A percentile compares a stretch with the other conserved stretches of the same genome.
These are phyloP conservation scores for Cucumis melo DNA, from an alignment of 306 rosid genomes.

Conservation along the genomic window DNA sequence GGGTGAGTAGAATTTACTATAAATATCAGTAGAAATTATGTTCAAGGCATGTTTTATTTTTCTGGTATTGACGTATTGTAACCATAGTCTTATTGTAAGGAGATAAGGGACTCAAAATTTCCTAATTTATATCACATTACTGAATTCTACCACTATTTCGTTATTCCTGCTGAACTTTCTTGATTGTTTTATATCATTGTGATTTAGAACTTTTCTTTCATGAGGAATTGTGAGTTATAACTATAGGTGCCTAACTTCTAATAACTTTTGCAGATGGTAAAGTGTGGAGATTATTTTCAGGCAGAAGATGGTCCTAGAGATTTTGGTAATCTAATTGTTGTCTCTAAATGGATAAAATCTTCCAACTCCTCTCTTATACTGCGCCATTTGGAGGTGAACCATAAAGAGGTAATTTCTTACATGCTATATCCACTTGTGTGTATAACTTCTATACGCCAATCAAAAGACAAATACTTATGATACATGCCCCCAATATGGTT, in stretches of 20 bases:
- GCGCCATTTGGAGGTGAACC: constrained; percentile 62
- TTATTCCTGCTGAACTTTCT: not conserved
- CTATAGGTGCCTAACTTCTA: not conserved
- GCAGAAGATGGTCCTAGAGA: constrained; percentile 86
- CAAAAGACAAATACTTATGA: not conserved
- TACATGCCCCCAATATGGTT: too few species aligned
- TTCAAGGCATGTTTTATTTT: too few species aligned
- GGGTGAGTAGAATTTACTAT: too few species aligned
- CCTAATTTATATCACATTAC: not conserved
- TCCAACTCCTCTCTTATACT: constrained; percentile 48
- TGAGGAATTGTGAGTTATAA: not conserved
- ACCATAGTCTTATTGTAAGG: too few species aligned
- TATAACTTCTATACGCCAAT: not conserved
- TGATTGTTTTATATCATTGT: not conserved
- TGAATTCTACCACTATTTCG: not conserved
- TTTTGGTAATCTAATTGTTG: constrained; percentile 55
- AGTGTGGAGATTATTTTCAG: constrained; percentile 90
- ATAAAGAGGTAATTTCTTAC: constrained; percentile 37
- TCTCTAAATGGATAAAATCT: constrained; percentile 50
- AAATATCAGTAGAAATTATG: too few species aligned
- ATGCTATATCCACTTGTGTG: not conserved
- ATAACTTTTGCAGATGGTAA: constrained; percentile 29
- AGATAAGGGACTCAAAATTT: not conserved
- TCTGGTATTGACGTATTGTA: too few species aligned
- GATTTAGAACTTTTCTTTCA: not conserved